These are phyloP conservation scores for Echeveria elegans DNA, from an alignment of 164 flowering plant genomes.

Conservation along the genomic window DNA sequence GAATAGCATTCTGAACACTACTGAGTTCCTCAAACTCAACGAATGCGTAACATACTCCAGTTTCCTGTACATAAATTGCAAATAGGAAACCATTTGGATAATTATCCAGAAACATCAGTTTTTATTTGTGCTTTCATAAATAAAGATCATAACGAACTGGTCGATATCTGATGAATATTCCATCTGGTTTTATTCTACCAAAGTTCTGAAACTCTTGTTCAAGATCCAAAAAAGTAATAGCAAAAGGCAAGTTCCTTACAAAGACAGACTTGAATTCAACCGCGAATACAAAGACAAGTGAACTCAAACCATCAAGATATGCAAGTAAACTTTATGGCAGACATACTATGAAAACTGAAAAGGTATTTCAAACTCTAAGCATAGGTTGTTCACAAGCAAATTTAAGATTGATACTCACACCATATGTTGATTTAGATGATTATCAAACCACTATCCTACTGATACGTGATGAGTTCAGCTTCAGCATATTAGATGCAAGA, in stretches of 20 bases:
- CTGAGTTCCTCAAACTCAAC: conserved; percentile 78
- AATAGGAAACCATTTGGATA: not conserved
- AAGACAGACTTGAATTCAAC: conserved; percentile 36
- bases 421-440: not conserved
- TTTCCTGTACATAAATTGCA: conserved; percentile 40
- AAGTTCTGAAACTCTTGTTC: conserved; percentile 33
- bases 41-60: conserved; percentile 82
- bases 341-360: not conserved
- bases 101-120: not conserved
- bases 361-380: not conserved
- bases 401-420: no score
- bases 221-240: conserved; percentile 27
- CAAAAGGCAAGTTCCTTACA: conserved; percentile 37
- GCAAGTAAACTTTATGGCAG: no score
- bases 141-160: conserved; percentile 33
- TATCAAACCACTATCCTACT: not conserved
- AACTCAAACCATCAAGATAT: not conserved
- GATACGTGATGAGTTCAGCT: not conserved
- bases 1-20: conserved; percentile 70
- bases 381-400: no score
- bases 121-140: not conserved
- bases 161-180: conserved; percentile 64
- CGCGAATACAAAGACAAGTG: conserved; percentile 8
- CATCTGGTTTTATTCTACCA: conserved; percentile 51
- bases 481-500: no score